Conservation (phyloP, 1,284 basidiomycete genomes). For the Apiotrichum siamense region DNA sequence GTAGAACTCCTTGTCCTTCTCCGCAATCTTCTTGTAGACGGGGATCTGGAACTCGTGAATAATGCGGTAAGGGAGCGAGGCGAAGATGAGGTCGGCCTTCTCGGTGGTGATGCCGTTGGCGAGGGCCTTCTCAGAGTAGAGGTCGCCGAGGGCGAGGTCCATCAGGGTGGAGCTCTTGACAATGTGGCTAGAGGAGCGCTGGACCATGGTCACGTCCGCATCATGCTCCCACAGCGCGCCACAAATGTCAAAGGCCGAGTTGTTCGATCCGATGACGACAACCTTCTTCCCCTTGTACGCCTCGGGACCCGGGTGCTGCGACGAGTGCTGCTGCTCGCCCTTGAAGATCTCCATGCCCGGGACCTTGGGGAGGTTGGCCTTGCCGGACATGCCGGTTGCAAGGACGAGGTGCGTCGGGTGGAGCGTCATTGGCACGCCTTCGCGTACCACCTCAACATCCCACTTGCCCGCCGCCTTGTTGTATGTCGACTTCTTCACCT, state of each 20-base stretch:
- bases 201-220: slow-evolving; percentile 44
- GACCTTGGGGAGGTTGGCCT: slow-evolving; percentile 16
- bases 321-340: slow-evolving; percentile 55
- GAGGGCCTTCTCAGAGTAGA: slow-evolving; percentile 55
- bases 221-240: slow-evolving; percentile 43
- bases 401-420: slow-evolving; percentile 42
- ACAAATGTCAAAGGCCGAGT: slow-evolving; percentile 19
- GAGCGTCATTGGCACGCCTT: slow-evolving; percentile 50
- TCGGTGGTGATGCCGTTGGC: slow-evolving; percentile 54
- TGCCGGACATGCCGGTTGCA: slow-evolving; percentile 18
- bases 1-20: slow-evolving; percentile 14
- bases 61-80: slow-evolving; percentile 50
- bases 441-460: slow-evolving; percentile 51
- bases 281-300: slow-evolving; percentile 49
- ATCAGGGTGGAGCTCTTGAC: slow-evolving; percentile 48
- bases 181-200: slow-evolving; percentile 49
- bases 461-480: slow-evolving; percentile 45
- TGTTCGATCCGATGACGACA: slow-evolving; percentile 17
- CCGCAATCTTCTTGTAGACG: slow-evolving; percentile 40
- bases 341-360: slow-evolving; percentile 51
- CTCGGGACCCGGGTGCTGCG: slow-evolving; percentile 48
- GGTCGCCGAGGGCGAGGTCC: slow-evolving; percentile 48
- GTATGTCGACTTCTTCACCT: slow-evolving; percentile 49
- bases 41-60: slow-evolving; percentile 53
- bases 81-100: slow-evolving; percentile 48